Conservation (phyloP, 1,284 basidiomycete genomes). For the Austropuccinia psidii region DNA sequence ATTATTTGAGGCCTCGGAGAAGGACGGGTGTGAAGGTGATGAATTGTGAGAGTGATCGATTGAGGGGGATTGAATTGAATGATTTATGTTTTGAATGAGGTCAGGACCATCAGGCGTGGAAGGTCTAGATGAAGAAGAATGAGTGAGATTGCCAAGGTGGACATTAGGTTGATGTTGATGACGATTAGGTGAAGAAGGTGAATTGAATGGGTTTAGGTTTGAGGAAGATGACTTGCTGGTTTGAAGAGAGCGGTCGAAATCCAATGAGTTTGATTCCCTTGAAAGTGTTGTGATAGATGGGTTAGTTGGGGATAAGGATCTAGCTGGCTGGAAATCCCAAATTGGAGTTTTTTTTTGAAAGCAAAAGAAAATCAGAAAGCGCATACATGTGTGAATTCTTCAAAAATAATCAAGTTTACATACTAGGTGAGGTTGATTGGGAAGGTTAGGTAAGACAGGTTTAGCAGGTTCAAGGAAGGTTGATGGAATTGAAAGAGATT, state of each 20-base stretch:
- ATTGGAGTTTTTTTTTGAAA: not conserved
- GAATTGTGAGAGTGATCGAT: constrained; percentile 18
- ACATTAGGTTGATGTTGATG: not conserved
- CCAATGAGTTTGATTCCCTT: not conserved
- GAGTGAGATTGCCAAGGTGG: not conserved
- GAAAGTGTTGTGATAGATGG: not conserved
- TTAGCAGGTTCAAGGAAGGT: not conserved
- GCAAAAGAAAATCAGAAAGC: not conserved
- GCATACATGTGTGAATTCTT: not conserved
- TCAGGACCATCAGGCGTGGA: constrained; percentile 1
- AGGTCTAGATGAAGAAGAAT: not conserved
- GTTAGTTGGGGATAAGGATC: not conserved
- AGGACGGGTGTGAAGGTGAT: constrained; percentile 9
- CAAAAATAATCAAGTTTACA: not conserved
- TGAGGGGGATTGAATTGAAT: not conserved
- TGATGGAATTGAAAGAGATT: not conserved
- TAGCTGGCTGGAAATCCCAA: not conserved
- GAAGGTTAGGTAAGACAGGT: constrained; percentile 1
- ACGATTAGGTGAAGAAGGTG: constrained; percentile 1
- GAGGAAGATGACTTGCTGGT: not conserved
- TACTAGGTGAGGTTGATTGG: not conserved
- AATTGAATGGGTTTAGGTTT: not conserved
- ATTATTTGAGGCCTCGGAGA: not conserved
- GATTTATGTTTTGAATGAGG: not conserved
- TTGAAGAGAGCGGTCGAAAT: not conserved